A percentile compares a stretch with the other conserved stretches of the same genome.
Evolutionary conservation across 1,139 yeast species (phyloP).

Genomic region (Debaryomycetaceae sp.): DNA sequence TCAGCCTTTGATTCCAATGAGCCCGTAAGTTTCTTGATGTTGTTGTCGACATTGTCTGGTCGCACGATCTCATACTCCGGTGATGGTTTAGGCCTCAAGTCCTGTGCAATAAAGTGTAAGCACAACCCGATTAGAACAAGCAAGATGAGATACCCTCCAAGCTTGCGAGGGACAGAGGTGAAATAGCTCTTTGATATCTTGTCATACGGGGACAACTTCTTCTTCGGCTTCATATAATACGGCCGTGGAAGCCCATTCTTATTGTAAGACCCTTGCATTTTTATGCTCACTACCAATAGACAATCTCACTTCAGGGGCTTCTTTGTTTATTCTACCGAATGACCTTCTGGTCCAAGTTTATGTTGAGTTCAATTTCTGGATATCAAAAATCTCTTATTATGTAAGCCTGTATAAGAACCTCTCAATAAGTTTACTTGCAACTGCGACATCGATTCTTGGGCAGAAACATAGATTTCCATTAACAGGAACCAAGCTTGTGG

Average conservation of each 20-base stretch:
- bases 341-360: neutral
- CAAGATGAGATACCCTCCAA: constrained; percentile 38
- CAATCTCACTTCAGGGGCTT: neutral
- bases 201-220: constrained; percentile 36
- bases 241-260: constrained; percentile 47
- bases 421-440: neutral
- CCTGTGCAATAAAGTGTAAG: constrained; percentile 38
- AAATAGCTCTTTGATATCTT: constrained; percentile 31
- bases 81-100: constrained; percentile 28
- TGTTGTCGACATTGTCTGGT: constrained; percentile 15
- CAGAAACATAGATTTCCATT: no score
- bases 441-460: neutral
- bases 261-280: constrained; percentile 47
- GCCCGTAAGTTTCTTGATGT: constrained; percentile 23
- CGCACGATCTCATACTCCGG: constrained; percentile 28
- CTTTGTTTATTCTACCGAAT: neutral
- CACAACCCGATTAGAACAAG: constrained; percentile 34
- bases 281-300: constrained; percentile 8
- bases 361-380: neutral
- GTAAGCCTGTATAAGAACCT: neutral
- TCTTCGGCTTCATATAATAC: constrained; percentile 45
- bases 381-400: neutral
- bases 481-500: no score
- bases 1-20: constrained; percentile 22
- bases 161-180: constrained; percentile 35